Evolutionary conservation across 106 monocot species (phyloP), one percentile per base, ranked within the genome.

Genomic region (Amphibolis antarctica): DNA sequence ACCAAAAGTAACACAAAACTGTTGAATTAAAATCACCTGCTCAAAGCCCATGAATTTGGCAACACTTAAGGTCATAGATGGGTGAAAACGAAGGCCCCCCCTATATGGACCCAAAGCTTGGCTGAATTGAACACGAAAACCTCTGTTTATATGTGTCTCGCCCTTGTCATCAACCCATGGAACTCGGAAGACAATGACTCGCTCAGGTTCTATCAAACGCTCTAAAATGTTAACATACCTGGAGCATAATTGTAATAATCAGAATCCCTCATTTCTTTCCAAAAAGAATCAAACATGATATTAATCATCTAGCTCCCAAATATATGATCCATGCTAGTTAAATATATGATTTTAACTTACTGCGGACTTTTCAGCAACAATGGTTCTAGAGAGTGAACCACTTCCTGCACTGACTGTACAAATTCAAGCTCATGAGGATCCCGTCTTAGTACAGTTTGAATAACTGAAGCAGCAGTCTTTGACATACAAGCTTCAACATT

Each of bases 131-230:
- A 98, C 91, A 66, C 98, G 86, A 48, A 91, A 98, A 23, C 98
- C 98, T 60, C 98, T 67, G 72, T 85, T 91, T 20, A 98, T 87
- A 88, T 90, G 91, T 66, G 86, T 77, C 73, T 98, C 91, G 52
- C 98, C 98, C 70, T 79, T 87, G 64, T 98, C 98, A 77, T 98
- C 98, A 58, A 91, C 58, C 98, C 98, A 98, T 42, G 98, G 87
- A 13, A 98, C 87, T 76, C 98, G 80, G 72, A 98, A 98, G 66
- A 91, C 66, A 68, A 98, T 76, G 47, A 71, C 68, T 56, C 91
- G 63, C 60, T 98, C 98, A 44, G 98, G 98, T 65, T 98, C 98
- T 69, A 98, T 72, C 65, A 98, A 75, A 11, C 88, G 83, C 78
- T 98, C 98, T 74, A 98, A 74, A 65, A 98, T 87, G 48, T 82